Base-by-base conservation (phyloP, 2,329 filamentous ascomycete species). In the Alternaria angustiovoidea region DNA sequence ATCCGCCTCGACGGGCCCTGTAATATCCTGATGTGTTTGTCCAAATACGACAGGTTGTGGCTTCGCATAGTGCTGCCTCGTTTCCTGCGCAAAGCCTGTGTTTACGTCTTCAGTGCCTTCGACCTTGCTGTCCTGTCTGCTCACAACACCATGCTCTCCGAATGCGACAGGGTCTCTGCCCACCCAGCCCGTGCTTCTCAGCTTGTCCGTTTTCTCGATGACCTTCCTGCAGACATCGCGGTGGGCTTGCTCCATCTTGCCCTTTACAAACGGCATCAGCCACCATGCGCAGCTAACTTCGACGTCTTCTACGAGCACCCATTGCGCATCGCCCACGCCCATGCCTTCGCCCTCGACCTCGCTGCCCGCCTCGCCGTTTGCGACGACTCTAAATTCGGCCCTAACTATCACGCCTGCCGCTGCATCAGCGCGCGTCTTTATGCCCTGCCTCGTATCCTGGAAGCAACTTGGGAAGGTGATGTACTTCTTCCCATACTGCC, bases 181-280 rank as follows among this genome's bases (percentile, higher is more conserved):
- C 4, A 18, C 30, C 54, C 54, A 56, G 9, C 54, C 54, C 18
- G 16, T 26, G 34, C 54, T 55, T 49, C 63, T 69, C 54, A 63
- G 54, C 64, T 72, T 71, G 43, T 66, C 66, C 9, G 75, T 71
- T 54, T 72, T 76, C 47, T 76, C 74, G 4, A 77, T 66, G 4
- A 78, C 66, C 51, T 76, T 77, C 41, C 65, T 57, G 53, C 73
- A 75, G 6, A 77, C 75, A 38, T 75, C 73, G 9, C 63, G 54
- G 54, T 78, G 75, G 39, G 74, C 75, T 16, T 65, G 57, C 49
- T 77, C 73, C 73, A 76, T 75, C 55, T 72, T 75, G 51, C 65
- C 59, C 43, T 68, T 69, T 14, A 78, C 74, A 52, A 78, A 74
- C 1, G 75, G 75, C 75, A 78, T 78, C 32, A 78, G 64, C 62